A percentile compares a stretch with the other conserved stretches of the same genome.
phyloP scores from a whole-genome alignment of 2,329 filamentous ascomycete genomes.

The Ceratocystis diversiconidia region DNA sequence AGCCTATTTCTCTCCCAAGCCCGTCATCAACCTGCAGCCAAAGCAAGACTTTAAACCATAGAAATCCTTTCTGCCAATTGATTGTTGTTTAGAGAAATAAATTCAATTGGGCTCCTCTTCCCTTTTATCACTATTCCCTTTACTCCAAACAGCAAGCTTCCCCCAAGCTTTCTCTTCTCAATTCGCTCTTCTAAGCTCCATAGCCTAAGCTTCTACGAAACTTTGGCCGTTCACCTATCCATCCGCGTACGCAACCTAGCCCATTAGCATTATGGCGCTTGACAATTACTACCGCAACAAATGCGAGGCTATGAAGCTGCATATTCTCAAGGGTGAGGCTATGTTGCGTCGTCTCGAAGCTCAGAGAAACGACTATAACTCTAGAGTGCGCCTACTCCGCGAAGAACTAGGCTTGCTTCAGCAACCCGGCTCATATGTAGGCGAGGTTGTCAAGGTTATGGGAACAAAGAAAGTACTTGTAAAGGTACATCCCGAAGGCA shows the following conservation, averaged over 20 bases:
- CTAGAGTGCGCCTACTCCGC: conserved; percentile 79
- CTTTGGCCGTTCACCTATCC: neutral
- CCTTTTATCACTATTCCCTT: neutral
- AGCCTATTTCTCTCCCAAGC: neutral
- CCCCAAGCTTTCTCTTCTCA: neutral
- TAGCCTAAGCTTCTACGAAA: neutral
- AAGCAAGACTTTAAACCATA: neutral
- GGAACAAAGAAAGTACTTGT: conserved; percentile 97
- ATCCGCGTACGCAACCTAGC: neutral
- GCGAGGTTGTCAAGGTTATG: conserved; percentile 99
- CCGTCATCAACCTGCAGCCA: neutral
- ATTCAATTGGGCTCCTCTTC: neutral
- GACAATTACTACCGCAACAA: conserved; percentile 99
- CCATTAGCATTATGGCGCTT: conserved; percentile 63
- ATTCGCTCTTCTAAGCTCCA: neutral
- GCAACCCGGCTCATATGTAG: conserved; percentile 94
- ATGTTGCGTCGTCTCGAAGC: conserved; percentile 89
- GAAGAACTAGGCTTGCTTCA: conserved; percentile 93
- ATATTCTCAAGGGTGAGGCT: conserved; percentile 97
- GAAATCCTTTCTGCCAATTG: neutral
- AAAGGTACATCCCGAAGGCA: conserved; percentile 97
- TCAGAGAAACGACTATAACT: conserved; percentile 99
- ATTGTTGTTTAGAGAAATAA: neutral
- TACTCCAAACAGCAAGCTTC: neutral
- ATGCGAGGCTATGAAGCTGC: conserved; percentile 99